These are phyloP conservation scores for Amphibolis antarctica DNA, from an alignment of 106 monocot genomes.

Conservation along the genomic window DNA sequence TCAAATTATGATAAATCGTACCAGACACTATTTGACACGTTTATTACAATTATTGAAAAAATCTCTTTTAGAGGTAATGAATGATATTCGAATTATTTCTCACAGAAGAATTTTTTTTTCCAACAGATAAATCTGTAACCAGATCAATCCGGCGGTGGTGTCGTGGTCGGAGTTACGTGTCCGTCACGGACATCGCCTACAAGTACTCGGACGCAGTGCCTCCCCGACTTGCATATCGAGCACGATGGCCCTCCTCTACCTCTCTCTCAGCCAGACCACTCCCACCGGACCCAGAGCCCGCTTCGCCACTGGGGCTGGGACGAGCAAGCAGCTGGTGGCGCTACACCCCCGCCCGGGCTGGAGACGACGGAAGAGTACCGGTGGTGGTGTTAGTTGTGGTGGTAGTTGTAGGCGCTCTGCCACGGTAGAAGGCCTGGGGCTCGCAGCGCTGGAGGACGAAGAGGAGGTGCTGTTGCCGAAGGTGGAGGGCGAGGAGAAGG, in stretches of 20 bases:
- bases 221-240: too few relatives aligned
- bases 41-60: too few relatives aligned
- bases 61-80: too few relatives aligned
- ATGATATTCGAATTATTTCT: too few relatives aligned
- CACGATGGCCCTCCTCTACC: background rate
- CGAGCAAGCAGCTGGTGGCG: background rate
- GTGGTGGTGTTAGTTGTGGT: background rate
- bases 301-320: background rate
- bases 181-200: too few relatives aligned
- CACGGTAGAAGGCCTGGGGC: background rate
- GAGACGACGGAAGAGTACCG: background rate
- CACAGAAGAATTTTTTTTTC: too few relatives aligned
- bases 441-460: background rate
- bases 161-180: too few relatives aligned
- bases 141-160: too few relatives aligned
- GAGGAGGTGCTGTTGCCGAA: slow-evolving; percentile 12
- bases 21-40: too few relatives aligned
- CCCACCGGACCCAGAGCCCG: background rate
- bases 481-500: slow-evolving; percentile 5
- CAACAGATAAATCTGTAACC: too few relatives aligned
- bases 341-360: background rate
- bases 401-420: background rate
- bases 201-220: too few relatives aligned
- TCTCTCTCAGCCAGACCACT: background rate
- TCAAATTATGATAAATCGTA: too few relatives aligned